These are phyloP conservation scores for Tylopilus felleus DNA, from an alignment of 768 basidiomycete genomes.

Conservation along the genomic window DNA sequence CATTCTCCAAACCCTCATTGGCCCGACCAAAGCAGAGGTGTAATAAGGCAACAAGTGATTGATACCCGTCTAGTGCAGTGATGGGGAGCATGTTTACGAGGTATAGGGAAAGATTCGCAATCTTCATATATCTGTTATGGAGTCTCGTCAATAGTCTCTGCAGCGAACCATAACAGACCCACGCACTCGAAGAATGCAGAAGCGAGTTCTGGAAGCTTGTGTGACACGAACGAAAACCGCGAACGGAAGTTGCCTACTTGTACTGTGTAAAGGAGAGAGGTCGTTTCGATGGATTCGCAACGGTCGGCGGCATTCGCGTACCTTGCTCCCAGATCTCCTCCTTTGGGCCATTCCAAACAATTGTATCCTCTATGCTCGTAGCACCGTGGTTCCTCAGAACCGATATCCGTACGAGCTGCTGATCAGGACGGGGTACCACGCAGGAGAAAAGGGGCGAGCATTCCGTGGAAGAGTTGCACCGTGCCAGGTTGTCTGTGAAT, in stretches of 20 bases:
- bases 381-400: conserved; percentile 23
- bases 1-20: background rate
- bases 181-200: conserved; percentile 56
- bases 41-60: conserved; percentile 43
- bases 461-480: conserved; percentile 41
- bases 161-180: background rate
- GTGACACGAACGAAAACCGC: conserved; percentile 18
- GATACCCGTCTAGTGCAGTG: conserved; percentile 65
- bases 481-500: conserved; percentile 32
- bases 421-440: conserved; percentile 45
- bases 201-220: conserved; percentile 22
- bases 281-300: background rate
- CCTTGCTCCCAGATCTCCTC: conserved; percentile 67
- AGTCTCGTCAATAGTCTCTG: background rate
- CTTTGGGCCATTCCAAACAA: conserved; percentile 74
- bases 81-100: conserved; percentile 81
- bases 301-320: conserved; percentile 25
- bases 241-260: conserved; percentile 48
- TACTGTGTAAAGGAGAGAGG: conserved; percentile 37
- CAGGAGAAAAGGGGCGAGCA: conserved; percentile 47
- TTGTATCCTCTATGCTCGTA: conserved; percentile 31
- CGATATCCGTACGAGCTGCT: conserved; percentile 56
- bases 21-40: conserved; percentile 18
- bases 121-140: conserved; percentile 52
- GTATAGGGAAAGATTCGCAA: conserved; percentile 73